Conservation (phyloP, 768 basidiomycete genomes). For the Rhodotorula kratochvilovae region DNA sequence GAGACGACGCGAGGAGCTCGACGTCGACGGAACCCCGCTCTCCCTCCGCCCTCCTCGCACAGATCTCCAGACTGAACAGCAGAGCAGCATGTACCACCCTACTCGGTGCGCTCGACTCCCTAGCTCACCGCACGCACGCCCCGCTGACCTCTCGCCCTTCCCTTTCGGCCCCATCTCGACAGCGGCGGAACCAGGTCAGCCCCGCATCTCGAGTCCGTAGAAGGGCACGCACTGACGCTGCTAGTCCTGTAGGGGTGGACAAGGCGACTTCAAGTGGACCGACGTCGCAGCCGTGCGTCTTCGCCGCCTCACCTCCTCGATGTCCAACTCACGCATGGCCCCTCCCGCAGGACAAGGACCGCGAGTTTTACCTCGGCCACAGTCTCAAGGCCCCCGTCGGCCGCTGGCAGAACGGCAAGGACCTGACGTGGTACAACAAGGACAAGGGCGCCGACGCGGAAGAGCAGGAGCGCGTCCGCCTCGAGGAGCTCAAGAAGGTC, state of each 20-base stretch:
- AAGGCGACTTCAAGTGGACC: slow-evolving; percentile 40
- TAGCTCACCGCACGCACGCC: background rate
- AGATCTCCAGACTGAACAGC: no score
- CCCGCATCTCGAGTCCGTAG: background rate
- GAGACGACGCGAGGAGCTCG: background rate
- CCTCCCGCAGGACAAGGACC: slow-evolving; percentile 40
- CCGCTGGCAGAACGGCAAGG: slow-evolving; percentile 94
- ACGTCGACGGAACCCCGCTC: background rate
- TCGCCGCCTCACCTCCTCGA: background rate
- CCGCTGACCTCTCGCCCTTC: background rate
- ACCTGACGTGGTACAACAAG: slow-evolving; percentile 81
- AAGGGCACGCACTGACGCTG: background rate
- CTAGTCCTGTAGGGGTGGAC: slow-evolving; percentile 15
- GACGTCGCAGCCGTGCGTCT: slow-evolving; percentile 31
- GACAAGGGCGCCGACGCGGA: slow-evolving; percentile 38
- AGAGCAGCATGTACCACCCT: slow-evolving; percentile 24
- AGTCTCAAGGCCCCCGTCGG: slow-evolving; percentile 54
- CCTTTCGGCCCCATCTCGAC: background rate
- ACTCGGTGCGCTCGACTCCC: slow-evolving; percentile 12
- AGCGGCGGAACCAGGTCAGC: slow-evolving; percentile 33
- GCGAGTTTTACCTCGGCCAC: slow-evolving; percentile 87
- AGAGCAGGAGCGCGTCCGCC: slow-evolving; percentile 50
- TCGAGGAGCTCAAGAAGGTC: slow-evolving; percentile 70
- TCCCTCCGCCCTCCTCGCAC: background rate
- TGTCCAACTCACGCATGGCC: background rate